These are phyloP conservation scores for Elongisporangium prolatum DNA, from an alignment of 352 stramenopile genomes.

Conservation along the genomic window DNA sequence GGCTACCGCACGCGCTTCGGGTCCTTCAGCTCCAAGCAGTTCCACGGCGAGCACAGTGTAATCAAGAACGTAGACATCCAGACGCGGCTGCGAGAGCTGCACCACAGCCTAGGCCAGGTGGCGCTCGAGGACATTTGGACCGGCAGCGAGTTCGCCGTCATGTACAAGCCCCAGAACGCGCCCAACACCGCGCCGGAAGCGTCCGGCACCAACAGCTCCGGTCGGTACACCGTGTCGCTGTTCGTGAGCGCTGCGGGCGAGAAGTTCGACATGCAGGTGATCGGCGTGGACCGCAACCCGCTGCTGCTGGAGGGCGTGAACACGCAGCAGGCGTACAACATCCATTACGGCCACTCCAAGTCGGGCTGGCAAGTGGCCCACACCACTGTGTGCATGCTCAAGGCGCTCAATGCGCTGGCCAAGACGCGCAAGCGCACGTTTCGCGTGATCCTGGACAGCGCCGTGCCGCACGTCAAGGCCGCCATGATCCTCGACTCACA, in stretches of 20 bases:
- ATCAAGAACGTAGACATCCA: conserved; percentile 86
- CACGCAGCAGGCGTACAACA: conserved; percentile 53
- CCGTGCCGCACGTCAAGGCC: conserved; percentile 80
- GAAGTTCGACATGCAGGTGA: conserved; percentile 80
- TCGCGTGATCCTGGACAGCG: conserved; percentile 75
- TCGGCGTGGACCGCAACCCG: conserved; percentile 58
- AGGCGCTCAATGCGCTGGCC: conserved; percentile 68
- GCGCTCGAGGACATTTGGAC: conserved; percentile 81
- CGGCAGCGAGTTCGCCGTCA: conserved; percentile 65
- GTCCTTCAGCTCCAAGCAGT: conserved; percentile 76
- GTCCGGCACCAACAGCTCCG: conserved; percentile 5
- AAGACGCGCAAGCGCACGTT: conserved; percentile 73
- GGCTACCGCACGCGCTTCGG: conserved; percentile 82
- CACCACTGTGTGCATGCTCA: conserved; percentile 76
- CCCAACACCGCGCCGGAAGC: background rate
- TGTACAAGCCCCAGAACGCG: conserved; percentile 34
- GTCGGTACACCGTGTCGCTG: conserved; percentile 68
- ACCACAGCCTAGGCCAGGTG: conserved; percentile 56
- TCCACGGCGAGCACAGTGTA: conserved; percentile 42
- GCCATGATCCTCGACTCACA: conserved; percentile 84
- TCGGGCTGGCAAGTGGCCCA: conserved; percentile 76
- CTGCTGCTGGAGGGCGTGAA: conserved; percentile 58
- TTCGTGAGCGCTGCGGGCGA: conserved; percentile 74
- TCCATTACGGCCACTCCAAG: conserved; percentile 81
- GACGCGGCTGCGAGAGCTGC: conserved; percentile 76